phyloP scores from a whole-genome alignment of 2,329 filamentous ascomycete genomes.

The Cercospora zeina region DNA sequence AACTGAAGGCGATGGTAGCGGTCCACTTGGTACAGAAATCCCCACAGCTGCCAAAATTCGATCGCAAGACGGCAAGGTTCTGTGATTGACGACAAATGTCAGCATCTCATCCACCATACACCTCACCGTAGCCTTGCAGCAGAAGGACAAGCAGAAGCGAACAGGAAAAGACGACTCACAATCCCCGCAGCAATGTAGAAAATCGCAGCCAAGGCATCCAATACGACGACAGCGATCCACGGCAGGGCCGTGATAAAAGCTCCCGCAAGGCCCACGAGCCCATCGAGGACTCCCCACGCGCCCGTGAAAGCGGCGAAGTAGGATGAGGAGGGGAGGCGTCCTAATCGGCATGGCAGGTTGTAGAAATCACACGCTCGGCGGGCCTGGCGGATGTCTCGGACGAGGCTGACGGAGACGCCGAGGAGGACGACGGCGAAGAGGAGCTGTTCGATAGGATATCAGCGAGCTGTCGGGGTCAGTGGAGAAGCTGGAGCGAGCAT shows the following conservation, averaged over 20 bases:
- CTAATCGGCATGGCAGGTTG: neutral
- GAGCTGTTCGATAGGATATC: neutral
- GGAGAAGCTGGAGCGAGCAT: neutral
- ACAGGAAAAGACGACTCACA: slow-evolving; percentile 8
- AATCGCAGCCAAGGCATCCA: slow-evolving; percentile 24
- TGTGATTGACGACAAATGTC: neutral
- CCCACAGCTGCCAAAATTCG: slow-evolving; percentile 3
- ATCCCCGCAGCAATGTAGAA: slow-evolving; percentile 27
- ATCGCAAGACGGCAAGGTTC: slow-evolving; percentile 17
- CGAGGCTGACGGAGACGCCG: slow-evolving; percentile 14
- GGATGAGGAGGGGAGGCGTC: slow-evolving; percentile 5
- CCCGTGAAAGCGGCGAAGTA: slow-evolving; percentile 22
- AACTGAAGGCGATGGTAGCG: slow-evolving; percentile 23
- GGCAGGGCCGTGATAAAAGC: slow-evolving; percentile 19
- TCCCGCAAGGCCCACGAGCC: slow-evolving; percentile 20
- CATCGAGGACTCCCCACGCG: slow-evolving; percentile 25
- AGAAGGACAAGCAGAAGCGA: neutral
- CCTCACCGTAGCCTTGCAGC: neutral
- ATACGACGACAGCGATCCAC: slow-evolving; percentile 8
- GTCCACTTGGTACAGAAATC: slow-evolving; percentile 16
- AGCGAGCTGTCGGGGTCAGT: neutral
- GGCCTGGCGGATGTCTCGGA: neutral
- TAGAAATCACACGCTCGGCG: slow-evolving; percentile 4
- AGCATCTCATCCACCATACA: neutral
- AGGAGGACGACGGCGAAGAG: slow-evolving; percentile 22